phyloP scores from a whole-genome alignment of 2,329 filamentous ascomycete species.

The Fusarium longipes region DNA sequence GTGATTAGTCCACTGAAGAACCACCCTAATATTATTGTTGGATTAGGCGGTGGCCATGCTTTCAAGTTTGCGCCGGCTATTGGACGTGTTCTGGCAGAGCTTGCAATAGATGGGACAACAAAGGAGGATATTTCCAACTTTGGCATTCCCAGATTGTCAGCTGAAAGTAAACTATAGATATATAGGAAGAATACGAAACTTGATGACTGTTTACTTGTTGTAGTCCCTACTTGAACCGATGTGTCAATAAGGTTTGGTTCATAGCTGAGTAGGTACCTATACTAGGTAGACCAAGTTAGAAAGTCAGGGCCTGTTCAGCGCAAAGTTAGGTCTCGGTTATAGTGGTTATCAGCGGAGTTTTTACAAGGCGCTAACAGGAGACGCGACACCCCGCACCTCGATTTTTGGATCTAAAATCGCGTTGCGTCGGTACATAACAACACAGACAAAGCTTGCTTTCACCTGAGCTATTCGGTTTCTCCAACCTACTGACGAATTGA shows the following conservation, averaged over 20 bases:
- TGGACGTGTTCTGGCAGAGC: constrained; percentile 41
- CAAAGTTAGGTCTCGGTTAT: not conserved
- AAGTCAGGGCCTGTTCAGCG: not conserved
- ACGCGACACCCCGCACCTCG: not conserved
- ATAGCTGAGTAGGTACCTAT: no score
- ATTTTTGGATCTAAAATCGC: not conserved
- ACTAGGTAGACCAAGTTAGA: no score
- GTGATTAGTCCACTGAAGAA: constrained; percentile 36
- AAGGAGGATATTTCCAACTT: constrained; percentile 26
- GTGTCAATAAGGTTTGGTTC: no score
- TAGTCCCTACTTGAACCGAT: no score
- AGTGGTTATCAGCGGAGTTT: not conserved
- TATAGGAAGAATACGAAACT: not conserved
- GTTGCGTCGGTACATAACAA: not conserved
- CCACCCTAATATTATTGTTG: constrained; percentile 34
- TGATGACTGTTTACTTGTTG: no score
- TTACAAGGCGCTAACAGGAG: not conserved
- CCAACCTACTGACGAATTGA: not conserved
- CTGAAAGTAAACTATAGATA: constrained; percentile 2
- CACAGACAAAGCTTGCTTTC: not conserved
- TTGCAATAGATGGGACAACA: constrained; percentile 40
- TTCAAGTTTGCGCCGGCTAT: constrained; percentile 46
- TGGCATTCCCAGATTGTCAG: constrained; percentile 3
- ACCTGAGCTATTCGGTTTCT: not conserved
- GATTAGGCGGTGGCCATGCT: constrained; percentile 36